Base-by-base conservation (phyloP, 352 stramenopile species). In the Phytopythium litorale region DNA sequence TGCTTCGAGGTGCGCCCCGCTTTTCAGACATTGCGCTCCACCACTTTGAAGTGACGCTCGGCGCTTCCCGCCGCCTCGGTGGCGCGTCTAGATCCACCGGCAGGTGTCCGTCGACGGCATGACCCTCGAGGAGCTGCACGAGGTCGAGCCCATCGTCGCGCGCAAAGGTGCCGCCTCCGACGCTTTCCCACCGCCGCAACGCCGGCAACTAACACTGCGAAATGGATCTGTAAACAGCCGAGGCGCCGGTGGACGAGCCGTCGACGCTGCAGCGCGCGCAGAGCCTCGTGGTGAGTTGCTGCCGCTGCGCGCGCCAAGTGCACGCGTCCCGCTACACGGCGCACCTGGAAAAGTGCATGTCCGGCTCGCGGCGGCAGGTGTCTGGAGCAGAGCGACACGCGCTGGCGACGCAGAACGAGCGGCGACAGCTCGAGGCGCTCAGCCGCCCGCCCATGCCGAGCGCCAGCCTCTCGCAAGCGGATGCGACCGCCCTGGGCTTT, bases 311-410 rank as follows among this genome's bases (percentile, higher is more conserved):
- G 55, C 79, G 78, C 59, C 78, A 89, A 71, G 68, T 91, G 23
- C 79, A 92, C 49, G 83, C 83, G 28, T 87, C 83, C 13, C 63
- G 83, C 28, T 92, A 90, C 58, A 86, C 79, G 15, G 73, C 79
- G 21, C 83, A 92, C 62, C 61, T 92, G 13, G 83, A 90, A 50
- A 92, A 92, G 55, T 92, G 83, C 63, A 78, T 89, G 63, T 79
- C 70, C 8, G 80, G 83, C 15, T 81, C 58, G 18, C 60, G 82
- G 50, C 72, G 82, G 12, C 76, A 89, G 65, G 62, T 70, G 21
- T 75, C 66, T 5, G 59, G 63, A 4, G 74, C 77, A 21, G 64
- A 81, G 54, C 63, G 63, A 21, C 71, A 81, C 56, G 71, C 75
- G 32, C 62, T 66, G n/a, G 70, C 73, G 19, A 61, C 42, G 12